Evolutionary conservation across 2,329 filamentous ascomycete species (phyloP).

Genomic region (Microcyclospora pomicola): DNA sequence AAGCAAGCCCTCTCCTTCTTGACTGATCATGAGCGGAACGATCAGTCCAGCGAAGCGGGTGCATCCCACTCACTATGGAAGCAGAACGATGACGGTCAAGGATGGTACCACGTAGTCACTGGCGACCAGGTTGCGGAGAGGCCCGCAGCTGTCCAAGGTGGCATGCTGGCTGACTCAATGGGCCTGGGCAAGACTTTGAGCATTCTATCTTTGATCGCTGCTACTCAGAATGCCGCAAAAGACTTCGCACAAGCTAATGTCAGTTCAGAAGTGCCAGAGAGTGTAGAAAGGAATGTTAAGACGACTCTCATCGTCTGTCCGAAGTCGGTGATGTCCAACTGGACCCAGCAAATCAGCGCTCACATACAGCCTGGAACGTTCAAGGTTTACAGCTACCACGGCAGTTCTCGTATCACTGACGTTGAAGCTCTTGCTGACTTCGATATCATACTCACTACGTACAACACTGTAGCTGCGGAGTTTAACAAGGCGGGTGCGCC

Average conservation of each 20-base stretch:
- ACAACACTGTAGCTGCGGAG: slow-evolving; percentile 75
- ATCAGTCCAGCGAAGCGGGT: slow-evolving; percentile 41
- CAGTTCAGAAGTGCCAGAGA: slow-evolving; percentile 7
- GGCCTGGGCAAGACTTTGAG: slow-evolving; percentile 49
- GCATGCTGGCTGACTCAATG: slow-evolving; percentile 39
- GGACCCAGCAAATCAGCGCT: slow-evolving; percentile 80
- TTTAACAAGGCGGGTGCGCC: slow-evolving; percentile 39
- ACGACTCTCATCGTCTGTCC: slow-evolving; percentile 80
- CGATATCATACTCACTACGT: slow-evolving; percentile 85
- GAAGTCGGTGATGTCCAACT: slow-evolving; percentile 82
- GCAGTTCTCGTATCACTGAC: slow-evolving; percentile 58
- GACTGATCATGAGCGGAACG: slow-evolving; percentile 57
- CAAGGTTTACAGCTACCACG: slow-evolving; percentile 75
- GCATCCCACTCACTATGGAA: slow-evolving; percentile 65
- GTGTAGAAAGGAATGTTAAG: slow-evolving; percentile 49
- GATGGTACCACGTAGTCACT: slow-evolving; percentile 77
- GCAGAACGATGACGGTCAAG: slow-evolving; percentile 26
- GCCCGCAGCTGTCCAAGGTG: slow-evolving; percentile 27
- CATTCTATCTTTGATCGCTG: slow-evolving; percentile 62
- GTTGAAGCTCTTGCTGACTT: slow-evolving; percentile 53
- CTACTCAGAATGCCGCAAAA: slow-evolving; percentile 47
- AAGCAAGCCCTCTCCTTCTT: slow-evolving; percentile 85
- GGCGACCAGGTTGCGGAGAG: slow-evolving; percentile 38
- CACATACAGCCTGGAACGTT: slow-evolving; percentile 56
- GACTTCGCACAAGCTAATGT: slow-evolving; percentile 41